Evolutionary conservation across 78 protist species (phyloP).

Genomic region (Dictyostelium capitatum): DNA sequence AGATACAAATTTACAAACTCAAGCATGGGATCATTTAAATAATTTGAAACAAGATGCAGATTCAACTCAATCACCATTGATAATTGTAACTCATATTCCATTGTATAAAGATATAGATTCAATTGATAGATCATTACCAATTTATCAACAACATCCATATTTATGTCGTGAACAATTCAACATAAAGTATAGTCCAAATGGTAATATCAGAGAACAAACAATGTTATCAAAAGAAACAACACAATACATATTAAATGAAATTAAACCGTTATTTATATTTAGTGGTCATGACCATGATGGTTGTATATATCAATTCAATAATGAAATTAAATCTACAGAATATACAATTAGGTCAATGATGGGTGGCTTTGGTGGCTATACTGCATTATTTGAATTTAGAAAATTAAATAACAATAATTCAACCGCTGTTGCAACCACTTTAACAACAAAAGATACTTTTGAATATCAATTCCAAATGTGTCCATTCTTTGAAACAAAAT

Average conservation of each 20-base stretch:
- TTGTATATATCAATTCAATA: constrained; percentile 53
- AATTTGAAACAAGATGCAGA: constrained; percentile 40
- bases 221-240: constrained; percentile 73
- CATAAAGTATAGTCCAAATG: constrained; percentile 17
- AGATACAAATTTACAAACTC: neutral
- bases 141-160: neutral
- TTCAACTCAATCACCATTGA: constrained; percentile 35
- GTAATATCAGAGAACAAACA: constrained; percentile 41
- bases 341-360: constrained; percentile 83
- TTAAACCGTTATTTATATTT: constrained; percentile 62
- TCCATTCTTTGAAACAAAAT: constrained; percentile 62
- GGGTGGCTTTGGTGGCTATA: constrained; percentile 79
- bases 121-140: neutral
- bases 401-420: neutral
- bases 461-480: constrained; percentile 47
- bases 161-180: neutral
- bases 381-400: constrained; percentile 69
- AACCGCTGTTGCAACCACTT: neutral
- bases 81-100: constrained; percentile 74
- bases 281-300: constrained; percentile 87
- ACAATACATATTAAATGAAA: constrained; percentile 56
- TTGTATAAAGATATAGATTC: constrained; percentile 25
- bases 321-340: constrained; percentile 19
- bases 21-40: constrained; percentile 45
- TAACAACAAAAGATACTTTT: neutral